Evolutionary conservation across 164 flowering plant genomes (phyloP).

Genomic region (Magnolia officinalis): DNA sequence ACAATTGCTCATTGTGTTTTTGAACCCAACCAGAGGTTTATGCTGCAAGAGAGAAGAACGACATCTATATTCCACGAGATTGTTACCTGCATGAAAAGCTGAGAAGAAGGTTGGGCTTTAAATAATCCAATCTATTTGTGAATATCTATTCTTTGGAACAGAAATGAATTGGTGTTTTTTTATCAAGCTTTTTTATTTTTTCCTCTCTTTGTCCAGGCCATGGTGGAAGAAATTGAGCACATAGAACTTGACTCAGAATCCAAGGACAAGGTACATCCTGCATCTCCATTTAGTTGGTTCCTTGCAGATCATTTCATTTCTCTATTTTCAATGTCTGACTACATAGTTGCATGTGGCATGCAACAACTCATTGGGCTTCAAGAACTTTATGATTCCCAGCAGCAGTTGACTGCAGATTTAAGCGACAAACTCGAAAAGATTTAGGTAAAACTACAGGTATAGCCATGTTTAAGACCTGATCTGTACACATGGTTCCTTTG

Average conservation of each 20-base stretch:
- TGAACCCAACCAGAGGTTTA: slow-evolving; percentile 50
- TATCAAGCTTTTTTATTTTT: too few species aligned
- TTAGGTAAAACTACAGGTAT: slow-evolving; percentile 31
- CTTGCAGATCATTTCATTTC: neutral
- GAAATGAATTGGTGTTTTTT: neutral
- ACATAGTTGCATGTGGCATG: slow-evolving; percentile 4
- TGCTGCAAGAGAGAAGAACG: slow-evolving; percentile 84
- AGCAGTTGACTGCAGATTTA: slow-evolving; percentile 60
- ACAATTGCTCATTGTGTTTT: neutral
- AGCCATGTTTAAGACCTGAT: neutral
- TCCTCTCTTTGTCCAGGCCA: slow-evolving; percentile 39
- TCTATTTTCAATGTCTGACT: slow-evolving; percentile 9
- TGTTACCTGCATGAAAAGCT: slow-evolving; percentile 72
- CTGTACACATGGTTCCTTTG: neutral
- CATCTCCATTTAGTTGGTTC: neutral
- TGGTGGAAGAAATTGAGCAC: slow-evolving; percentile 76
- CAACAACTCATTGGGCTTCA: slow-evolving; percentile 84
- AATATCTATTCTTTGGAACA: neutral
- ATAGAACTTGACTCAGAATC: slow-evolving; percentile 71
- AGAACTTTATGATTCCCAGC: slow-evolving; percentile 72
- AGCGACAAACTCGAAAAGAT: slow-evolving; percentile 69
- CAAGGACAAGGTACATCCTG: slow-evolving; percentile 62
- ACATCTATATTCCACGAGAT: slow-evolving; percentile 78
- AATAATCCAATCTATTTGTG: neutral
- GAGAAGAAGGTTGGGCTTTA: slow-evolving; percentile 65